Evolutionary conservation across 768 basidiomycete species (phyloP).

Genomic region (Mycena filopes): DNA sequence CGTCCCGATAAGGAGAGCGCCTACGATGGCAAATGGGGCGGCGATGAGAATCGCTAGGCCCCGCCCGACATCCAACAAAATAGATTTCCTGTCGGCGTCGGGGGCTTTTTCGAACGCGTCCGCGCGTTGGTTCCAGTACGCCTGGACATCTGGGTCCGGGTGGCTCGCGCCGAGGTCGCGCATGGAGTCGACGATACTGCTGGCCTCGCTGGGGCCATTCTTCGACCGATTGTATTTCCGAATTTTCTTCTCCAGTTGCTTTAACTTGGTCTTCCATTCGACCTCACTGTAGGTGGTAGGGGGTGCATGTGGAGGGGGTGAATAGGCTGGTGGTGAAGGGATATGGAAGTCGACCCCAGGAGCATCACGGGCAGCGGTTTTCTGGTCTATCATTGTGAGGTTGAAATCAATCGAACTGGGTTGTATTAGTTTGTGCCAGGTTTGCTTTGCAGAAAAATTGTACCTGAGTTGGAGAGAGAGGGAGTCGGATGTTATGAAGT

Average conservation of each 20-base stretch:
- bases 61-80: constrained; percentile 16
- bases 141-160: constrained; percentile 24
- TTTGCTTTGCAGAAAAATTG: too few species aligned
- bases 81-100: constrained; percentile 13
- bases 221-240: constrained; percentile 30
- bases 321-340: constrained; percentile 2
- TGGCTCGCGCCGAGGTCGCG: constrained; percentile 29
- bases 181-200: constrained; percentile 26
- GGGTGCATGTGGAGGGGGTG: neutral
- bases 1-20: constrained; percentile 7
- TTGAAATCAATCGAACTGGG: too few species aligned
- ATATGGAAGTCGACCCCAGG: too few species aligned
- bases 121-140: constrained; percentile 28
- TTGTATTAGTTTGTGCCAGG: too few species aligned
- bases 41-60: constrained; percentile 25
- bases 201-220: constrained; percentile 16
- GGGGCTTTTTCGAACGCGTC: constrained; percentile 25
- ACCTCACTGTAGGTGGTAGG: constrained; percentile 9
- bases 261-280: constrained; percentile 23
- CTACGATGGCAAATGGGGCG: constrained; percentile 22
- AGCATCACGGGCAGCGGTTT: too few species aligned
- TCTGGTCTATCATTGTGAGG: too few species aligned
- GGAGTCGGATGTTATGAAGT: neutral
- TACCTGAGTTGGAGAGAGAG: neutral
- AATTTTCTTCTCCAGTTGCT: constrained; percentile 20